phyloP scores from a whole-genome alignment of 2,329 filamentous ascomycete genomes.

The Alternaria burnsii region DNA sequence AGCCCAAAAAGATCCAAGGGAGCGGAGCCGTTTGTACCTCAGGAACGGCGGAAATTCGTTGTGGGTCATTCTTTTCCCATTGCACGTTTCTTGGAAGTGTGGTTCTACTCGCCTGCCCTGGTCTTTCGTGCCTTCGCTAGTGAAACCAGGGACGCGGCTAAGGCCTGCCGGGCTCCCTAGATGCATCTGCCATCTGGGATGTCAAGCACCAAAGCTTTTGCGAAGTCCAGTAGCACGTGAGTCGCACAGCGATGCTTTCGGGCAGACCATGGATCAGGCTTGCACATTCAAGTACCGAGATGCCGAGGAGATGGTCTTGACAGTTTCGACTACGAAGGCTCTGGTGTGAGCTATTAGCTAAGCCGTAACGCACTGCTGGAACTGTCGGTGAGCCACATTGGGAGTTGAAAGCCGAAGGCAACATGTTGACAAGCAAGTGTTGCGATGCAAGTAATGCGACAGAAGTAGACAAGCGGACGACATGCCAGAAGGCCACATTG shows the following conservation, averaged over 20 bases:
- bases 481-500: background rate
- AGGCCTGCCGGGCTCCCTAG: background rate
- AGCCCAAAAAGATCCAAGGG: constrained; percentile 11
- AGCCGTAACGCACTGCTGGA: background rate
- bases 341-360: constrained; percentile 2
- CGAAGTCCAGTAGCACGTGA: background rate
- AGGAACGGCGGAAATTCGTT: constrained; percentile 16
- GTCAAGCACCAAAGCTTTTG: background rate
- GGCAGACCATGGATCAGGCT: background rate
- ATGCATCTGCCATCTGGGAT: background rate
- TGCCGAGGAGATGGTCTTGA: constrained; percentile 1
- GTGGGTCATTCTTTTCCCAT: constrained; percentile 5
- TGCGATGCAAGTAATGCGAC: constrained; percentile 5
- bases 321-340: background rate
- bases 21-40: constrained; percentile 4
- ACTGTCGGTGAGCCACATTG: constrained; percentile 6
- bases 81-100: background rate
- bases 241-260: background rate
- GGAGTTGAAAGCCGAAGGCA: background rate
- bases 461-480: background rate
- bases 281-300: background rate
- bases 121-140: background rate
- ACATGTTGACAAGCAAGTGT: constrained; percentile 1
- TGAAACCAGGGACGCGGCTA: constrained; percentile 6
- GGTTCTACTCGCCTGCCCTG: constrained; percentile 1